Evolutionary conservation across 2,329 filamentous ascomycete species (phyloP), one percentile per base, ranked within the genome.

Genomic region (Trematosphaeria pertusa): DNA sequence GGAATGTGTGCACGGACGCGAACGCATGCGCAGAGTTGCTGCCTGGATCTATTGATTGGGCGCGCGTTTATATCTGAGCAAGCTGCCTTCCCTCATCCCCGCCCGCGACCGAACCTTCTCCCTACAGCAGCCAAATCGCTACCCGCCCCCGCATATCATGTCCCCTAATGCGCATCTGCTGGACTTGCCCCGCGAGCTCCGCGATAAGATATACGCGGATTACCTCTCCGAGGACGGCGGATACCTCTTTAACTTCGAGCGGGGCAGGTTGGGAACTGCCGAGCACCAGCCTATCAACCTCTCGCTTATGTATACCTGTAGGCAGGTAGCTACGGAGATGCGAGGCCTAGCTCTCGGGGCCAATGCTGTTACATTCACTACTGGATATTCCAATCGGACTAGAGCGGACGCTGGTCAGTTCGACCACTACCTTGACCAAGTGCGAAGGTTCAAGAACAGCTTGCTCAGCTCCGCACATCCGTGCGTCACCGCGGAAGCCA

Each of bases 181-280:
- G 10, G 31, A 12, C 6, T 22, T 44, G 3, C 41, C 41, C 3
- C 41, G 41, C 6, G 41, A 44, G 22, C 32, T 44, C 11, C 41
- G 41, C 20, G 41, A 44, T 20, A 5, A 11, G 4, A 37, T 44
- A 20, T 44, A 44, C 33, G 3, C 11, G 14, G 28, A 42, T n/a
- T 42, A 42, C 15, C 10, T 42, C n/a, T 11, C 5, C 3, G 19
- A n/a, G 4, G 30, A 34, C 5, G 31, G n/a, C 20, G 39, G 39
- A 6, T 34, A 34, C 22, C 20, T 18, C 19, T 35, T 24, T 19
- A 14, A 35, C 18, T 26, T 34, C 5, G 5, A 6, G 4, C 15
- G 18, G 5, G 31, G 31, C 15, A 34, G 24, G 12, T 19, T 42
- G 9, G 24, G 37, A 9, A 14, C 5, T 9, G 2, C 24, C 11